Evolutionary conservation across 495 filamentous ascomycete species (phyloP).

Genomic region (Daldinia caldariorum): DNA sequence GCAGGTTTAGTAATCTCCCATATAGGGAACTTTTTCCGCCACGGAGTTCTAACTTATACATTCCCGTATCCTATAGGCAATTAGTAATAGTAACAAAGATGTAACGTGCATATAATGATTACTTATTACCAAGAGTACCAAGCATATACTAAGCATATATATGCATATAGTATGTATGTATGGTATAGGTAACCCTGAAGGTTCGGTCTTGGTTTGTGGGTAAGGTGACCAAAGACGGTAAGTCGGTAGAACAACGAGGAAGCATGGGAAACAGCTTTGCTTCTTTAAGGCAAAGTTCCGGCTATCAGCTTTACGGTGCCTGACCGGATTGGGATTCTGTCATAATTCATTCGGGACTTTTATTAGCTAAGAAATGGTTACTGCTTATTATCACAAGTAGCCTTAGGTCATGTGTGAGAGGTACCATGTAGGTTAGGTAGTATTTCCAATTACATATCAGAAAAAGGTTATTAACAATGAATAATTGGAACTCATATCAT

Average conservation of each 20-base stretch:
- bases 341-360: neutral
- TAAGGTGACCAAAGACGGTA: constrained; percentile 3
- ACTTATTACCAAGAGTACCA: neutral
- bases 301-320: neutral
- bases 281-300: neutral
- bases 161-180: constrained; percentile 5
- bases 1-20: neutral
- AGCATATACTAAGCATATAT: constrained; percentile 3
- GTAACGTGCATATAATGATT: no score
- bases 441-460: no score
- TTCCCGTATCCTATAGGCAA: neutral
- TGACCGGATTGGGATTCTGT: neutral
- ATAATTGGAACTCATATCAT: neutral
- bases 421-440: no score
- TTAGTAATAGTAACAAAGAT: neutral
- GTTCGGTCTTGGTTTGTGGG: neutral
- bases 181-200: neutral
- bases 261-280: neutral
- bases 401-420: no score
- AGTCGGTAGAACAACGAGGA: neutral
- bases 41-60: neutral
- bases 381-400: constrained; percentile 5
- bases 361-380: constrained; percentile 2
- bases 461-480: neutral
- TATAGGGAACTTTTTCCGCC: constrained; percentile 9